Evolutionary conservation across 495 filamentous ascomycete genomes (phyloP).

Genomic region (Filosporella fistucella): DNA sequence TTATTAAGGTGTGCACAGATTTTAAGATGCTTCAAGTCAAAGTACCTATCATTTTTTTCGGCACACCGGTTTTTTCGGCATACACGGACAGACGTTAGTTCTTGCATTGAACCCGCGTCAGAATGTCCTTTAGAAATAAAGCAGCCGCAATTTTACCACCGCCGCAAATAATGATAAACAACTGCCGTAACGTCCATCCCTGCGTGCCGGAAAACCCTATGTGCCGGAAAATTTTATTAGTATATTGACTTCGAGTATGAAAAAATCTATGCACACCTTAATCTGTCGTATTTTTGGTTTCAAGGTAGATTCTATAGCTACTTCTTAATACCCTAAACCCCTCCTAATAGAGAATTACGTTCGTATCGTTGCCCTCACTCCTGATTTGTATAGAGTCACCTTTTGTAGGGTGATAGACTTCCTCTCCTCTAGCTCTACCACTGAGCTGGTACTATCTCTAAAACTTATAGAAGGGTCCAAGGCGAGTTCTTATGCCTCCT

Average conservation of each 20-base stretch:
- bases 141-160: too few species aligned
- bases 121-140: too few species aligned
- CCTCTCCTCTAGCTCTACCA: slow-evolving; percentile 21
- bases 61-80: too few species aligned
- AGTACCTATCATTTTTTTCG: too few species aligned
- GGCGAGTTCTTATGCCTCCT: slow-evolving; percentile 4
- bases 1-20: too few species aligned
- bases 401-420: slow-evolving; percentile 25
- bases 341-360: not conserved
- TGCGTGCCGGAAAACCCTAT: not conserved
- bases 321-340: not conserved
- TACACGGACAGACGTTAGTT: too few species aligned
- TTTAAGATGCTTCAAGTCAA: too few species aligned
- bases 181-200: slow-evolving; percentile 2
- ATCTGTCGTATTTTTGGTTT: not conserved
- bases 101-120: too few species aligned
- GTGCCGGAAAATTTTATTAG: not conserved
- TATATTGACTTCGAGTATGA: not conserved
- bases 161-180: too few species aligned
- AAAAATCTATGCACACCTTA: not conserved
- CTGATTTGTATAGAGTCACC: slow-evolving; percentile 22
- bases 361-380: slow-evolving; percentile 15
- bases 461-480: slow-evolving; percentile 18
- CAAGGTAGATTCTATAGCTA: slow-evolving; percentile 2
- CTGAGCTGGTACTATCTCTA: slow-evolving; percentile 20